Evolutionary conservation across 305 asterid genomes (phyloP), one percentile per base, ranked within the genome.

Genomic region (Euphrasia arctica): DNA sequence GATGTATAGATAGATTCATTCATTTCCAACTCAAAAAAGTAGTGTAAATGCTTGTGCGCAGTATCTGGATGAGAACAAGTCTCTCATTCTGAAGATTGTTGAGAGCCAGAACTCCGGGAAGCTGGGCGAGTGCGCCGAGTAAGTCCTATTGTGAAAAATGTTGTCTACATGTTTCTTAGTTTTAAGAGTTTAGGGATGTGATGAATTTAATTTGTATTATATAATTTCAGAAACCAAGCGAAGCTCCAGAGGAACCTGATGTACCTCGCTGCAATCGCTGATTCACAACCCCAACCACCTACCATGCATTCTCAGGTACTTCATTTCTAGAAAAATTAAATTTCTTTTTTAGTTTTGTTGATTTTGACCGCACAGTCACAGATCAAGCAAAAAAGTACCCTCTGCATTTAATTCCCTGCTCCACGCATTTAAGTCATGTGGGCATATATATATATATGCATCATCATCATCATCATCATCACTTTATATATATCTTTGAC

Each of bases 181-280:
- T 25, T 25, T 25, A 25, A 25, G 27, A 1, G 27, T 25, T 25
- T 25, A 25, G 27, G 27, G 2, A 25, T 45, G 6, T 45, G 4
- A 45, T 43, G 49, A 43, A 43, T 43, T 43, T 9, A 43, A n/a
- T 31, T 1, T 70, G 62, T 5, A 7, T 4, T 4, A 18, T 18
- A 18, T 18, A 4, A 4, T 0, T 34, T 49, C 72, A 90, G 98
- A 76, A 85, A 85, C 70, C 98, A 90, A 67, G 98, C 96, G 0
- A 80, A 90, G 64, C 87, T 92, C 9, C 98, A 92, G 75, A 73
- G 95, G 51, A 92, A 92, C 77, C 78, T 92, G 72, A 92, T 92
- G 98, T 92, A 90, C 72, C 96, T 92, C 6, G 98, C 98, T 31
- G 97, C 98, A 3, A 92, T 92, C 45, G 97, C 98, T 36, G 98